A percentile compares a stretch with the other conserved stretches of the same genome.
These are phyloP conservation scores for Yamagishiella unicocca DNA, from an alignment of 139 green algal genomes.

Conservation along the genomic window DNA sequence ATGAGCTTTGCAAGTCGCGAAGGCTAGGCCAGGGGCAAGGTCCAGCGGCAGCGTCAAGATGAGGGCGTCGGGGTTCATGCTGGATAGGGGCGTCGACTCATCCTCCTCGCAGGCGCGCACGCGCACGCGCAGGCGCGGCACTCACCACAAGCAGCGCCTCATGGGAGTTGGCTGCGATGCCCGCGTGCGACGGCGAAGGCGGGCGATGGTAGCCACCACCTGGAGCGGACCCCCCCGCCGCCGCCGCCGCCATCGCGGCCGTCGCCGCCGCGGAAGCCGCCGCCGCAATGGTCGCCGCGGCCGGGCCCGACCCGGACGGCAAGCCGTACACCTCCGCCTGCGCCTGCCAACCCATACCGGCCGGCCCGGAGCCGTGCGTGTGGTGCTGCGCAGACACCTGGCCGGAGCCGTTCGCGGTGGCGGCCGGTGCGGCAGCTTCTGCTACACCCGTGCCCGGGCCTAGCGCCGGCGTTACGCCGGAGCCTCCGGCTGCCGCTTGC, in stretches of 20 bases:
- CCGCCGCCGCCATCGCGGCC: background rate
- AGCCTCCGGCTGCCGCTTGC: background rate
- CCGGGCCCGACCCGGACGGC: background rate
- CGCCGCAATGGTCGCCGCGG: background rate
- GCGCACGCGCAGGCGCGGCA: too few relatives aligned
- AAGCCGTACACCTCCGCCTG: background rate
- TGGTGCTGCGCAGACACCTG: background rate
- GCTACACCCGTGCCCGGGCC: background rate
- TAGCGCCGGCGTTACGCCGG: background rate
- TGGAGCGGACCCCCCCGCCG: background rate
- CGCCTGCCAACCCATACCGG: background rate
- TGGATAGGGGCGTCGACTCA: too few relatives aligned
- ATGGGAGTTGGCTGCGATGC: background rate
- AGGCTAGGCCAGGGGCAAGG: too few relatives aligned
- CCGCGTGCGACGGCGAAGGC: background rate
- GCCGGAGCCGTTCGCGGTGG: background rate
- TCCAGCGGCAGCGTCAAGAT: too few relatives aligned
- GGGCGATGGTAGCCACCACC: background rate
- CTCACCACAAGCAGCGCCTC: constrained; percentile 15
- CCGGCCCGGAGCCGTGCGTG: background rate
- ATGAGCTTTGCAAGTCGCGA: too few relatives aligned
- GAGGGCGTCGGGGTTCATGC: too few relatives aligned
- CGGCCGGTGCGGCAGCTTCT: background rate
- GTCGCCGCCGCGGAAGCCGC: background rate
- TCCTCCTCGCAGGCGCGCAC: too few relatives aligned